Evolutionary conservation across 1,284 basidiomycete genomes (phyloP).

Genomic region (Schizopora paradoxa): DNA sequence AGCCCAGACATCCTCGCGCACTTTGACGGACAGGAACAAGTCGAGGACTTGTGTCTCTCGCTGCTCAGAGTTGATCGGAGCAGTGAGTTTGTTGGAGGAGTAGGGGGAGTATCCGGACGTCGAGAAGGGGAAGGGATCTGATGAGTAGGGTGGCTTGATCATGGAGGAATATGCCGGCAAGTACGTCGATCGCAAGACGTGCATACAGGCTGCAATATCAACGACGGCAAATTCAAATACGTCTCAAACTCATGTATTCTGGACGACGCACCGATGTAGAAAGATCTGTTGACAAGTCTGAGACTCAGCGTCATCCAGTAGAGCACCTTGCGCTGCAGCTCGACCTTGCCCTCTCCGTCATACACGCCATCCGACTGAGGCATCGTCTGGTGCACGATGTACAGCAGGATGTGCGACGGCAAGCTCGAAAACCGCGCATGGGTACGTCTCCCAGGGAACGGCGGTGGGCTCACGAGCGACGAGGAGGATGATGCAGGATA

Average conservation of each 20-base stretch:
- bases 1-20: conserved; percentile 66
- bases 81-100: conserved; percentile 22
- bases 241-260: too few relatives aligned
- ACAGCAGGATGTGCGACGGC: conserved; percentile 53
- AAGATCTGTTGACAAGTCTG: conserved; percentile 54
- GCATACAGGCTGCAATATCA: conserved; percentile 58
- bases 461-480: conserved; percentile 26
- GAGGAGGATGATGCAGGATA: conserved; percentile 27
- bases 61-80: conserved; percentile 35
- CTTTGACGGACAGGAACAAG: conserved; percentile 70
- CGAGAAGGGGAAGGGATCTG: conserved; percentile 61
- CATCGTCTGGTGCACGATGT: conserved; percentile 59
- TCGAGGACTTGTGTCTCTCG: conserved; percentile 72
- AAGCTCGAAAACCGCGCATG: conserved; percentile 34
- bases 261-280: conserved; percentile 52
- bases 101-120: conserved; percentile 18
- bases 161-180: conserved; percentile 57
- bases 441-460: conserved; percentile 27
- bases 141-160: conserved; percentile 60
- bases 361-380: conserved; percentile 30
- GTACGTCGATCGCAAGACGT: conserved; percentile 69
- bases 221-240: not conserved
- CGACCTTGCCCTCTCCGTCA: conserved; percentile 31
- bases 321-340: conserved; percentile 55
- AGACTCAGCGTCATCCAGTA: conserved; percentile 64